Evolutionary conservation across 2,329 filamentous ascomycete species (phyloP).

Genomic region (Aureobasidium musti): DNA sequence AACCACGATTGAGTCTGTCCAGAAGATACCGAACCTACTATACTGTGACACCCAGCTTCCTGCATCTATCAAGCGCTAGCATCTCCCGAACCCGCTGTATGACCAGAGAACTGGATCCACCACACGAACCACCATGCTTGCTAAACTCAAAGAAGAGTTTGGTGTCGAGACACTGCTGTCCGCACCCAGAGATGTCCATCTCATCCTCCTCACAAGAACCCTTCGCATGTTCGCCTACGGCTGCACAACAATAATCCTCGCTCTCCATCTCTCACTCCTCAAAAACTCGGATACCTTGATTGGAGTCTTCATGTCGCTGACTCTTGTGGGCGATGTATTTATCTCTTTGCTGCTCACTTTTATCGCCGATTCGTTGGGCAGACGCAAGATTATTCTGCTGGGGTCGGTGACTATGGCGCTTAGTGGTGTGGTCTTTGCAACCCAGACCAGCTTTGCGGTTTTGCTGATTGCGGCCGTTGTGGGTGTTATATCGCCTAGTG

Average conservation of each 20-base stretch:
- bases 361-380: slow-evolving; percentile 39
- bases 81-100: too few relatives aligned
- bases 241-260: slow-evolving; percentile 42
- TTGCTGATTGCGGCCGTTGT: slow-evolving; percentile 40
- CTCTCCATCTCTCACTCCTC: slow-evolving; percentile 38
- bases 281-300: slow-evolving; percentile 38
- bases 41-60: background rate
- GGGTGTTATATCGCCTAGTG: slow-evolving; percentile 41
- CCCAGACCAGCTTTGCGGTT: slow-evolving; percentile 36
- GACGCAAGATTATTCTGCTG: slow-evolving; percentile 37
- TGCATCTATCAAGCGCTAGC: background rate
- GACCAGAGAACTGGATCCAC: background rate
- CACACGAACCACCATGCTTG: slow-evolving; percentile 1
- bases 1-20: too few relatives aligned
- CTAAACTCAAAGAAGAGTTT: slow-evolving; percentile 29
- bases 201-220: slow-evolving; percentile 30
- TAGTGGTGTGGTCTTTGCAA: slow-evolving; percentile 39
- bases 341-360: slow-evolving; percentile 39
- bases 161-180: slow-evolving; percentile 21
- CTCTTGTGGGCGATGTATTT: slow-evolving; percentile 39
- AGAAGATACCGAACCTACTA: too few relatives aligned
- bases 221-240: slow-evolving; percentile 66
- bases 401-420: slow-evolving; percentile 38
- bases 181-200: slow-evolving; percentile 24
- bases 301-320: slow-evolving; percentile 43